Base-by-base conservation (phyloP, 352 stramenopile species). In the Peronosclerospora sorghi region DNA sequence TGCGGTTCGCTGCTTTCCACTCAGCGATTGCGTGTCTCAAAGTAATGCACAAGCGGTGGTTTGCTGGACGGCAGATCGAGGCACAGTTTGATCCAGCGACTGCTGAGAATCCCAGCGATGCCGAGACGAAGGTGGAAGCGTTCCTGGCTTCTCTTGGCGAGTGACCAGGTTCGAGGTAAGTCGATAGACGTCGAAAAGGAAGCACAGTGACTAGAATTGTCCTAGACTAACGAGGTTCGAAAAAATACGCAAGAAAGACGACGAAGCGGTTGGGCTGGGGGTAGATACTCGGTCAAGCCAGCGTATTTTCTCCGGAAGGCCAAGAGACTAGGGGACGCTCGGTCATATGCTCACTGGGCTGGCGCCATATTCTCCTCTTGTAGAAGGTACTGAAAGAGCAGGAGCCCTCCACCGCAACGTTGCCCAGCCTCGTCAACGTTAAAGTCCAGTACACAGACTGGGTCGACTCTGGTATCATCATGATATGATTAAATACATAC, bases 231-330 rank as follows among this genome's bases (percentile, higher is more conserved):
- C 42, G 23, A 35, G 48, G 20, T 34, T 58, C 29, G 30, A 92
- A n/a, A n/a, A n/a, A 88, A 50, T 71, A 92, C 28, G 38, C 62
- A 47, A 86, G 64, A 41, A 89, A 93, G 13, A 95, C 30, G 18
- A 93, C 77, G 54, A 93, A 95, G 41, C 75, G 78, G 56, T 93
- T 95, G 41, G 78, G 70, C 45, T 95, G 83, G 21, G 56, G 59
- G 41, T 70, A 62, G 46, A n/a, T 75, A 72, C 1, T 60, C 42
- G 0, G 19, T 51, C 18, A 93, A 60, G 0, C 35, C 54, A 15
- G 61, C 66, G 48, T 93, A 71, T 54, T 89, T 95, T 10, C 55
- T 48, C 7, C 90, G 51, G 41, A 93, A 92, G 27, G 73, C 58
- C 4, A 83, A 55, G n/a, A 92, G 57, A 44, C 90, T 89, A 2